Conservation (phyloP, 2,329 filamentous ascomycete genomes). For the Helotiales sp. region DNA sequence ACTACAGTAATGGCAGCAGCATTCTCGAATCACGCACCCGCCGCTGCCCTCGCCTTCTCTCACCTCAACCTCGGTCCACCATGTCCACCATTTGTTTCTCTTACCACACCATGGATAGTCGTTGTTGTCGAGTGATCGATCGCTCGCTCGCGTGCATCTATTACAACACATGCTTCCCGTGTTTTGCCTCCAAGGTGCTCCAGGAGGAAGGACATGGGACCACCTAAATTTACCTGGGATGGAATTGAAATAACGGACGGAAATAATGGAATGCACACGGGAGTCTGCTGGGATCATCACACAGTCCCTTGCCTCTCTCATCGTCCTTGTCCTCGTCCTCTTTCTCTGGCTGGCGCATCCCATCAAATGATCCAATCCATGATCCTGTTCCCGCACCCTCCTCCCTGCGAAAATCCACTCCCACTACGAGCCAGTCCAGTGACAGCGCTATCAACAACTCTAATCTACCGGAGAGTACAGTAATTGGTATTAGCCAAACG, state of each 20-base stretch:
- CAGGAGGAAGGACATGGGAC: too few species aligned
- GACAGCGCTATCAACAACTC: not conserved
- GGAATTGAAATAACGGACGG: too few species aligned
- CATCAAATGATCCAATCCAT: not conserved
- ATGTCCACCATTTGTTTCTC: not conserved
- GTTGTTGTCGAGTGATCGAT: not conserved
- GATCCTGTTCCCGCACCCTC: not conserved
- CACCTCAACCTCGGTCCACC: not conserved
- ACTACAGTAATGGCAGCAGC: too few species aligned
- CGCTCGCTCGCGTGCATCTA: not conserved
- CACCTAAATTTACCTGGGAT: too few species aligned
- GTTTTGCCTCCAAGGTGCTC: too few species aligned
- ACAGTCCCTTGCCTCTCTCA: too few species aligned
- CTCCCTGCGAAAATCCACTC: not conserved
- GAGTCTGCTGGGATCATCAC: too few species aligned
- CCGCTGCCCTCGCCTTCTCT: not conserved
- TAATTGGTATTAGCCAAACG: slow-evolving; percentile 8
- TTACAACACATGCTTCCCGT: too few species aligned
- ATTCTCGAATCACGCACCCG: not conserved
- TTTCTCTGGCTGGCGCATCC: not conserved
- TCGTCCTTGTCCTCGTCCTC: not conserved
- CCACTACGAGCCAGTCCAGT: not conserved
- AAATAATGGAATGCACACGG: too few species aligned
- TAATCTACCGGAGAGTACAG: not conserved
- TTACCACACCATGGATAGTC: not conserved